Evolutionary conservation across 208 protist genomes (phyloP).

Genomic region (Crithidia thermophila): DNA sequence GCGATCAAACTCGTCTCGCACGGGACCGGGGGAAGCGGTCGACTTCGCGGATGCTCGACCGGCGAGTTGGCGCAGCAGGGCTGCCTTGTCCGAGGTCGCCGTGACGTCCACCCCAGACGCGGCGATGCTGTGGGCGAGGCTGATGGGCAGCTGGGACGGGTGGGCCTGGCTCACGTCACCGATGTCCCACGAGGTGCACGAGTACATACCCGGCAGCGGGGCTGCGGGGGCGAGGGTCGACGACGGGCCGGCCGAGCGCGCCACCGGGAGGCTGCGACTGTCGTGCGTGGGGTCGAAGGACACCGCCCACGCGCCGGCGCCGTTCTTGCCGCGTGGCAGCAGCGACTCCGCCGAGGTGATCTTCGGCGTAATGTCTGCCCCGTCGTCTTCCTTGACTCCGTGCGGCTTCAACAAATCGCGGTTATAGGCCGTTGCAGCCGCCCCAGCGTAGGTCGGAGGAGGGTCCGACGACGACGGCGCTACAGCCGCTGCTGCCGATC

Average conservation of each 20-base stretch:
- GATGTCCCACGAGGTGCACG: conserved; percentile 74
- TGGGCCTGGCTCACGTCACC: conserved; percentile 71
- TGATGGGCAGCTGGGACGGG: conserved; percentile 72
- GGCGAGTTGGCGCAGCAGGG: conserved; percentile 55
- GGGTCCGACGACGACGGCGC: conserved; percentile 14
- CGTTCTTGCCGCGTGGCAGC: conserved; percentile 25
- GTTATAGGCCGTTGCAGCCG: conserved; percentile 46
- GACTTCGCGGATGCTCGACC: too few species aligned
- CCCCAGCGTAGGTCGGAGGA: conserved; percentile 55
- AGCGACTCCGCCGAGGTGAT: conserved; percentile 70
- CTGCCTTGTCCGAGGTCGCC: conserved; percentile 52
- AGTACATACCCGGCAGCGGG: conserved; percentile 34
- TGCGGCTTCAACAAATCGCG: conserved; percentile 58
- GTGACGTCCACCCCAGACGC: conserved; percentile 49
- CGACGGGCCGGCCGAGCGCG: conserved; percentile 2
- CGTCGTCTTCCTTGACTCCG: conserved; percentile 39
- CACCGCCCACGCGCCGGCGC: neutral
- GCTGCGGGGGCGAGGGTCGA: conserved; percentile 4
- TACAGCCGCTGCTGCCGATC: neutral
- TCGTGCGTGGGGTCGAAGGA: conserved; percentile 1
- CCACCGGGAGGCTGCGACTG: conserved; percentile 8
- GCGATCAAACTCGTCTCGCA: conserved; percentile 41
- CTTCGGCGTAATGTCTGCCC: conserved; percentile 62
- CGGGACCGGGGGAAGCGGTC: too few species aligned
- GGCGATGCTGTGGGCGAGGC: conserved; percentile 46